Evolutionary conservation across 2,329 filamentous ascomycete species (phyloP), one percentile per base, ranked within the genome.

Genomic region (Talaromyces sp.): DNA sequence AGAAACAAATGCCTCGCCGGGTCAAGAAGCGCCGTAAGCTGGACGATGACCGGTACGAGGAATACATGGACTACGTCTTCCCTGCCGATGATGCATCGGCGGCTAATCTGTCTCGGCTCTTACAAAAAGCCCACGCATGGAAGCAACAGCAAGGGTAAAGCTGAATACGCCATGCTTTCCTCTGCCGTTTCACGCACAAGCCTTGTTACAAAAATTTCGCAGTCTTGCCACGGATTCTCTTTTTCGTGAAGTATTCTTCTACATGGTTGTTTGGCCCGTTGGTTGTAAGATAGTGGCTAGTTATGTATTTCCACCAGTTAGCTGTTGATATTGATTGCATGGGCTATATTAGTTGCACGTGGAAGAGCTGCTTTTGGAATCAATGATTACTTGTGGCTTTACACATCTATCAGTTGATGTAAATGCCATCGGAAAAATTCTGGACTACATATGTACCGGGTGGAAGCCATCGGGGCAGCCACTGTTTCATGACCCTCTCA

Each of bases 11-110:
- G 92, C 95, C 95, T 36, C 85, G 93, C 66, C 88, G 88, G 77
- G 90, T 91, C 71, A 98, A 96, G 87, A 93, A 95, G 83, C 84
- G 92, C 71, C 88, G 95, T 75, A 92, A 88, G 84, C 77, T 96
- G 74, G 93, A 96, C 73, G 93, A 97, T 77, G 93, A 95, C 74
- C 88, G 86, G 42, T 97, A 92, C 80, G 92, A 99, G 82, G 95
- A 99, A 79, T 98, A 96, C 76, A 86, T 95, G 78, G 95, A 98
- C 75, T 98, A 96, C 70, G 86, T 99, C 36, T 99, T 99, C 85
- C 95, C 95, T 0, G 92, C 91, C 4, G 95, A 98, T 79, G 93
- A 97, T 75, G 86, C 91, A 78, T 89, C 91, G 72, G 89, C 89
- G 60, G 89, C 89, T 67, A 93, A 91, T 70, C 80, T 97, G 75